phyloP scores from a whole-genome alignment of 1,284 basidiomycete genomes.

The Ceratobasidium sp. region DNA sequence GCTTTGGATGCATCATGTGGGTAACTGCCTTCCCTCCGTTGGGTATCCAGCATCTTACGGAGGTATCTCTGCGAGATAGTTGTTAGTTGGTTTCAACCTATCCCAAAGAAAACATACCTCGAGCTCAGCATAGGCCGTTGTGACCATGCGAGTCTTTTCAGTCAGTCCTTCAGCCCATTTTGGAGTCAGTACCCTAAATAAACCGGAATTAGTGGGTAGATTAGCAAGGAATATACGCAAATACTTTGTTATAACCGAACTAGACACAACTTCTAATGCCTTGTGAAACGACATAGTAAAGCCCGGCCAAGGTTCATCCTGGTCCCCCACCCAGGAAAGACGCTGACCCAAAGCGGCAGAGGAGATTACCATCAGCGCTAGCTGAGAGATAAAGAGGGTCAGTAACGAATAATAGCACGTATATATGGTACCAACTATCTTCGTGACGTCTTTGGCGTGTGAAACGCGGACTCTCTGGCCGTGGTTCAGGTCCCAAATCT shows the following conservation, averaged over 20 bases:
- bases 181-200: slow-evolving; percentile 4
- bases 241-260: not conserved
- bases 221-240: not conserved
- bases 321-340: not conserved
- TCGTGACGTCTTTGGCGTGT: slow-evolving; percentile 23
- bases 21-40: not conserved
- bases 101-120: not conserved
- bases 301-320: not conserved
- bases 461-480: not conserved
- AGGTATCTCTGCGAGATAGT: slow-evolving; percentile 2
- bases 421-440: not conserved
- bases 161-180: slow-evolving; percentile 10
- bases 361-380: slow-evolving; percentile 18
- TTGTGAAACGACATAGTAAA: slow-evolving; percentile 20
- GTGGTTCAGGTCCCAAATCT: slow-evolving; percentile 7
- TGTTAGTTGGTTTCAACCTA: not conserved
- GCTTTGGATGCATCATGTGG: not conserved
- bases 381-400: not conserved
- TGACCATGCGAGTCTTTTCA: not conserved
- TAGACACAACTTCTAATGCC: slow-evolving; percentile 17
- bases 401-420: not conserved
- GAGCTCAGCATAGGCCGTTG: not conserved
- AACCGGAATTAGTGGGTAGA: not conserved
- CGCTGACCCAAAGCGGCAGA: slow-evolving; percentile 9
- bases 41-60: slow-evolving; percentile 3